Conservation (phyloP, 192 early-diverging fungal species). For the Coemansia sp. region DNA sequence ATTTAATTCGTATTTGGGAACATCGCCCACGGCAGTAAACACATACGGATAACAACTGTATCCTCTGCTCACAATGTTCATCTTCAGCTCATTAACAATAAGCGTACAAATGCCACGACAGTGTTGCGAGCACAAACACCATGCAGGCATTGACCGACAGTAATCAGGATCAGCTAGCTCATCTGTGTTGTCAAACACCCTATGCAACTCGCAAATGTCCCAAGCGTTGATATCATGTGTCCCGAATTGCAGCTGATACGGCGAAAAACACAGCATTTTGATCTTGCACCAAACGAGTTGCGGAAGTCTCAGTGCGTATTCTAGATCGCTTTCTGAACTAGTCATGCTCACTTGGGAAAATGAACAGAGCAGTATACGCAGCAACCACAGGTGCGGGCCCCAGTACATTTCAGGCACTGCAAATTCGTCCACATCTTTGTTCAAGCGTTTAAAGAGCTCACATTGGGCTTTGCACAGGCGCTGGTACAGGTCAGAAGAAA, state of each 20-base stretch:
- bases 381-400: constrained; percentile 20
- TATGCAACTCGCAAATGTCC: too few species aligned
- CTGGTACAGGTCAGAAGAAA: not conserved
- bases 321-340: too few species aligned
- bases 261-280: constrained; percentile 20
- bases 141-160: constrained; percentile 26
- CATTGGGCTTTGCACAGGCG: constrained; percentile 5
- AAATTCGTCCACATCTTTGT: not conserved
- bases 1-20: not conserved
- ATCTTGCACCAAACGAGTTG: not conserved
- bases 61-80: constrained; percentile 8
- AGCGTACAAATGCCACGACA: constrained; percentile 41
- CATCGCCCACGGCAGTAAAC: constrained; percentile 2
- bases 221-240: too few species aligned
- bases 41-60: constrained; percentile 15
- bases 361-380: constrained; percentile 10
- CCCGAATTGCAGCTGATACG: constrained; percentile 19
- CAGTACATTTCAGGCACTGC: constrained; percentile 19
- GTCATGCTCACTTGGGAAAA: too few species aligned
- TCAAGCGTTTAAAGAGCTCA: not conserved
- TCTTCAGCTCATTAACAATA: constrained; percentile 26
- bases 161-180: not conserved
- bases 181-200: not conserved
- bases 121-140: constrained; percentile 25
- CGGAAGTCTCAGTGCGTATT: too few species aligned